Conservation (phyloP, 495 filamentous ascomycete genomes). For the Talaromyces nanjingensis region DNA sequence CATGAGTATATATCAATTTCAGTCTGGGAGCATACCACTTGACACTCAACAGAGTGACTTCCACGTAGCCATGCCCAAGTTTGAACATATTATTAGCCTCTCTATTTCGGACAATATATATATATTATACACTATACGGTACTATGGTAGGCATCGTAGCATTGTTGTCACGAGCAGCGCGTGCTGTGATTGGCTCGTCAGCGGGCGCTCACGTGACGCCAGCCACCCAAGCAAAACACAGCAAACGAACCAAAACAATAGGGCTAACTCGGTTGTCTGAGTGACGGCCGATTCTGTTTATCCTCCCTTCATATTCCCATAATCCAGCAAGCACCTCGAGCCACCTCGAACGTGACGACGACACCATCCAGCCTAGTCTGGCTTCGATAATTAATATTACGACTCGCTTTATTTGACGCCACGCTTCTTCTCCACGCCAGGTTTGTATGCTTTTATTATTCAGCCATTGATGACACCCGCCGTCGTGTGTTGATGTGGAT, state of each 20-base stretch:
- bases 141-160: too few relatives aligned
- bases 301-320: conserved; percentile 16
- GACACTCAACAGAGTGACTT: too few relatives aligned
- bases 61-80: too few relatives aligned
- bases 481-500: conserved; percentile 15
- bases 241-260: conserved; percentile 9
- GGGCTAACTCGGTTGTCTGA: conserved; percentile 27
- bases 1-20: too few relatives aligned
- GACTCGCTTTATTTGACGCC: neutral
- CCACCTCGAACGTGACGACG: conserved; percentile 9
- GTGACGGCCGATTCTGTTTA: conserved; percentile 34
- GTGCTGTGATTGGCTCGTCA: neutral
- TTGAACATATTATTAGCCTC: too few relatives aligned
- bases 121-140: too few relatives aligned
- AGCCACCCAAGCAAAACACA: conserved; percentile 13
- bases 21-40: too few relatives aligned
- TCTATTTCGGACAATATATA: too few relatives aligned
- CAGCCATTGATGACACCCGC: conserved; percentile 5
- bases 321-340: conserved; percentile 1
- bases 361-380: neutral
- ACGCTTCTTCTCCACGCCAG: neutral
- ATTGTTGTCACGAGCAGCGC: conserved; percentile 4
- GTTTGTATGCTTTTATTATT: neutral
- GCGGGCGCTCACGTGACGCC: conserved; percentile 21
- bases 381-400: neutral